phyloP scores from a whole-genome alignment of 2,329 filamentous ascomycete species.

The Pseudogymnoascus verrucosus region DNA sequence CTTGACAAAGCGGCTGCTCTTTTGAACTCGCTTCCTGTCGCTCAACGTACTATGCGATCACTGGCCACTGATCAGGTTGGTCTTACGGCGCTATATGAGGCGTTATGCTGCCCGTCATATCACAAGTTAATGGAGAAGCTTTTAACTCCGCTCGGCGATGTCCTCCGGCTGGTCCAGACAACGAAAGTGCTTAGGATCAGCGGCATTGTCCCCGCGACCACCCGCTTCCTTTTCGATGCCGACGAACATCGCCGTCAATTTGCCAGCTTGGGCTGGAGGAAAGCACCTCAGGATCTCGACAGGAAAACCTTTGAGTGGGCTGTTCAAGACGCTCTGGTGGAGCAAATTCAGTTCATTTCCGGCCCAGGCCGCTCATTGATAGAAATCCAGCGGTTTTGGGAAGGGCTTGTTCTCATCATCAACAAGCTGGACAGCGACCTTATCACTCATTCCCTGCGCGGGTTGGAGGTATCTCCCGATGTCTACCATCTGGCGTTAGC shows the following conservation, averaged over 20 bases:
- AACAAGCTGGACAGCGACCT: slow-evolving; percentile 63
- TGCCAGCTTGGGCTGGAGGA: slow-evolving; percentile 59
- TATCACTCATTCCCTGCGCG: slow-evolving; percentile 69
- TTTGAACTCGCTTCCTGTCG: slow-evolving; percentile 34
- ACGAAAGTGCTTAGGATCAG: slow-evolving; percentile 72
- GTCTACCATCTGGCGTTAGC: slow-evolving; percentile 55
- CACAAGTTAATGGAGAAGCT: slow-evolving; percentile 40
- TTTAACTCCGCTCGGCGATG: slow-evolving; percentile 57
- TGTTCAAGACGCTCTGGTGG: slow-evolving; percentile 63
- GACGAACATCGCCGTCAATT: slow-evolving; percentile 57
- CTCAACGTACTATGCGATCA: slow-evolving; percentile 21
- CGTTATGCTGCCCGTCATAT: slow-evolving; percentile 75
- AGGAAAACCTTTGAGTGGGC: slow-evolving; percentile 80
- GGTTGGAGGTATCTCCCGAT: slow-evolving; percentile 68
- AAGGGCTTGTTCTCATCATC: slow-evolving; percentile 67
- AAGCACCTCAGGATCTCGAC: slow-evolving; percentile 55
- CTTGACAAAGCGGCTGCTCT: slow-evolving; percentile 48
- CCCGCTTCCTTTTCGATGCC: slow-evolving; percentile 72
- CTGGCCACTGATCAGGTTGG: slow-evolving; percentile 44
- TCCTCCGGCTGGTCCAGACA: slow-evolving; percentile 72
- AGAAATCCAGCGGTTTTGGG: slow-evolving; percentile 69
- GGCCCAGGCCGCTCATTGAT: slow-evolving; percentile 25
- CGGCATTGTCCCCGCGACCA: slow-evolving; percentile 72
- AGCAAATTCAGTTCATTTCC: slow-evolving; percentile 56
- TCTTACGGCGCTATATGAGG: slow-evolving; percentile 78